Evolutionary conservation across 1,139 yeast genomes (phyloP).

Genomic region (Lizanozyma gosingica): DNA sequence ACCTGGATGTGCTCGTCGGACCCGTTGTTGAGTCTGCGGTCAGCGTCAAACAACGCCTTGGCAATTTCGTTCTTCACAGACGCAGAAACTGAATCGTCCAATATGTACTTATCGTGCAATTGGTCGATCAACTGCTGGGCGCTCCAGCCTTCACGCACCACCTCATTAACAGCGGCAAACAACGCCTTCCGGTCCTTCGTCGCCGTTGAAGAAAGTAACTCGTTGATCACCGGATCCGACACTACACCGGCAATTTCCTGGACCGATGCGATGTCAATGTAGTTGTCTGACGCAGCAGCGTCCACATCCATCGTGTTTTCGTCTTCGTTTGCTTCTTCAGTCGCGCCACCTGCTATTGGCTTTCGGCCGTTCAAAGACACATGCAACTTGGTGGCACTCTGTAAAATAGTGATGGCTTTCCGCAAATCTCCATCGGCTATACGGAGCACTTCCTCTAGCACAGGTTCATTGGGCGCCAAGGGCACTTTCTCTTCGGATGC

Average conservation of each 20-base stretch:
- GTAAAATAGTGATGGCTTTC: conserved; percentile 84
- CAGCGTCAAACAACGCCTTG: conserved; percentile 61
- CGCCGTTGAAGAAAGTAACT: conserved; percentile 32
- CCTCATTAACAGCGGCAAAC: conserved; percentile 39
- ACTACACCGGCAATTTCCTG: conserved; percentile 84
- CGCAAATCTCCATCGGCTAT: conserved; percentile 86
- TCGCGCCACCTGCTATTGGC: too few species aligned
- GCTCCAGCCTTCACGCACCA: conserved; percentile 77
- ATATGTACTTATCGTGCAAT: conserved; percentile 63
- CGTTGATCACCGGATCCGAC: conserved; percentile 43
- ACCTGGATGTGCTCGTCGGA: conserved; percentile 86
- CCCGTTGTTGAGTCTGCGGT: conserved; percentile 70
- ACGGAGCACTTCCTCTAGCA: conserved; percentile 51
- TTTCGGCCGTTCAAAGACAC: conserved; percentile 16
- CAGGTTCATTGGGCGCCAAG: conserved; percentile 33
- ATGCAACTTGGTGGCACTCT: conserved; percentile 70
- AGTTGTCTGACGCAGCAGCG: conserved; percentile 6
- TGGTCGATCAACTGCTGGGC: conserved; percentile 74
- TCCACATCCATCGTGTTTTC: not conserved
- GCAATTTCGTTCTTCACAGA: conserved; percentile 59
- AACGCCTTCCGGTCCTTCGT: conserved; percentile 29
- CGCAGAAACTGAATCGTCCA: conserved; percentile 46
- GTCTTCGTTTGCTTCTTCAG: conserved; percentile 6
- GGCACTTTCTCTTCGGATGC: conserved; percentile 44
- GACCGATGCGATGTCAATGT: conserved; percentile 24